These are phyloP conservation scores for Penicillium italicum DNA, from an alignment of 2,329 filamentous ascomycete genomes.

Conservation along the genomic window DNA sequence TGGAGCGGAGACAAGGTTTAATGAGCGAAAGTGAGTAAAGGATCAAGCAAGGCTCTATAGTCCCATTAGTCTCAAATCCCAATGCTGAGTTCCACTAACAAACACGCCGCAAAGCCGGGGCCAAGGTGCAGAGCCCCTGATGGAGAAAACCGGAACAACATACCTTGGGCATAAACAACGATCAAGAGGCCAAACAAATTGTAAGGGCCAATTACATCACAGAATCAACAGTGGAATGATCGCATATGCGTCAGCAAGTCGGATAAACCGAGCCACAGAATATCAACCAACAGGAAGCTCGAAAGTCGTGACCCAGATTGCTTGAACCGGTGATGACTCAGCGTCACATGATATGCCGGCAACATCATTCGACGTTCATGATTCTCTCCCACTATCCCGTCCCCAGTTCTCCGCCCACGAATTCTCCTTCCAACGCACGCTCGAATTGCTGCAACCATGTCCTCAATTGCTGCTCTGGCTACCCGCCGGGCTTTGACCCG, in stretches of 20 bases:
- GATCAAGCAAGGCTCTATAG: constrained; percentile 5
- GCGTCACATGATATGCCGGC: constrained; percentile 28
- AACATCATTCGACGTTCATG: constrained; percentile 36
- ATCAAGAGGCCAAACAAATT: constrained; percentile 5
- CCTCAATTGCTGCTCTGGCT: constrained; percentile 42
- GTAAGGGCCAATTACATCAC: constrained; percentile 18
- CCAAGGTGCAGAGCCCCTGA: constrained; percentile 17
- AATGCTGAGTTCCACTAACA: not conserved
- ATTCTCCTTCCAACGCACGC: constrained; percentile 15
- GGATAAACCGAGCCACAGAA: constrained; percentile 1
- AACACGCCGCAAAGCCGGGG: constrained; percentile 15
- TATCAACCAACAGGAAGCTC: constrained; percentile 9
- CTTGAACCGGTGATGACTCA: constrained; percentile 17
- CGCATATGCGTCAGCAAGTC: constrained; percentile 3
- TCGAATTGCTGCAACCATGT: constrained; percentile 33
- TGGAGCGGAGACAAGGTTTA: not conserved
- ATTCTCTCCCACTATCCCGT: constrained; percentile 31
- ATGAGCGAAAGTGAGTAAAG: constrained; percentile 10
- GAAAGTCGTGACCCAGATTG: constrained; percentile 4
- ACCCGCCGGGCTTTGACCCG: constrained; percentile 42
- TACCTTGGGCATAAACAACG: constrained; percentile 12
- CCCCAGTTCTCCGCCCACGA: constrained; percentile 17
- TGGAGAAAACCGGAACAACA: constrained; percentile 9
- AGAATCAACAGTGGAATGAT: constrained; percentile 6
- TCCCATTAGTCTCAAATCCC: constrained; percentile 7